phyloP scores from a whole-genome alignment of 306 rosid species.

The Cucurbita argyrosperma region DNA sequence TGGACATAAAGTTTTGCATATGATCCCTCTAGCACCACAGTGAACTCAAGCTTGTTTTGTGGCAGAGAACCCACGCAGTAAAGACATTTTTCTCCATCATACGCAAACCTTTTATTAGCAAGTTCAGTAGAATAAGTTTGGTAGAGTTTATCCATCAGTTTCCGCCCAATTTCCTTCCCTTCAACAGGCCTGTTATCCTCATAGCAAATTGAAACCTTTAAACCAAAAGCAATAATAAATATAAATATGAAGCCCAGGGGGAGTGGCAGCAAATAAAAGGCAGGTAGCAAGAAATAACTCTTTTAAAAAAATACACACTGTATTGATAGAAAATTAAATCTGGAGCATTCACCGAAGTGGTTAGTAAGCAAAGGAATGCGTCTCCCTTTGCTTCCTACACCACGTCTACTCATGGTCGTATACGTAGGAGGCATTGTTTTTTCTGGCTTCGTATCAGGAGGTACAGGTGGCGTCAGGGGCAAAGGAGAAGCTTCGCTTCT shows the following conservation, averaged over 20 bases:
- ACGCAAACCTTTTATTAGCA: conserved; percentile 45
- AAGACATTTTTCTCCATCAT: conserved; percentile 63
- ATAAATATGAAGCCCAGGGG: not conserved
- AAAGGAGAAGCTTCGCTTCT: conserved; percentile 12
- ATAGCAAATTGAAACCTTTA: conserved; percentile 46
- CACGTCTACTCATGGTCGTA: conserved; percentile 42
- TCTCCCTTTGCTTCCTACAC: conserved; percentile 45
- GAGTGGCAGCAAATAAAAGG: not conserved
- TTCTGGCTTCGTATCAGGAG: conserved; percentile 17
- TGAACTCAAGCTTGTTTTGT: conserved; percentile 33
- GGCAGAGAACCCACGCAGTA: conserved; percentile 72
- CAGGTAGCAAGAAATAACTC: conserved; percentile 1
- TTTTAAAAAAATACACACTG: conserved; percentile 22
- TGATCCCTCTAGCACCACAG: conserved; percentile 60
- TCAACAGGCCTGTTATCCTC: conserved; percentile 46
- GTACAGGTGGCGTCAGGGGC: conserved; percentile 20
- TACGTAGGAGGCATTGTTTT: conserved; percentile 15
- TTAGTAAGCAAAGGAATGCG: conserved; percentile 37
- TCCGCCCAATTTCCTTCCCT: conserved; percentile 61
- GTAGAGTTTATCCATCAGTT: conserved; percentile 51
- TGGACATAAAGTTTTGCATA: conserved; percentile 36
- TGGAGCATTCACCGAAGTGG: conserved; percentile 44
- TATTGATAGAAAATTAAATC: conserved; percentile 79
- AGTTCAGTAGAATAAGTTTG: conserved; percentile 54
- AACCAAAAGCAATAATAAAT: conserved; percentile 3